These are phyloP conservation scores for Pseudogymnoascus sp. DNA, from an alignment of 2,329 filamentous ascomycete genomes.

Conservation along the genomic window DNA sequence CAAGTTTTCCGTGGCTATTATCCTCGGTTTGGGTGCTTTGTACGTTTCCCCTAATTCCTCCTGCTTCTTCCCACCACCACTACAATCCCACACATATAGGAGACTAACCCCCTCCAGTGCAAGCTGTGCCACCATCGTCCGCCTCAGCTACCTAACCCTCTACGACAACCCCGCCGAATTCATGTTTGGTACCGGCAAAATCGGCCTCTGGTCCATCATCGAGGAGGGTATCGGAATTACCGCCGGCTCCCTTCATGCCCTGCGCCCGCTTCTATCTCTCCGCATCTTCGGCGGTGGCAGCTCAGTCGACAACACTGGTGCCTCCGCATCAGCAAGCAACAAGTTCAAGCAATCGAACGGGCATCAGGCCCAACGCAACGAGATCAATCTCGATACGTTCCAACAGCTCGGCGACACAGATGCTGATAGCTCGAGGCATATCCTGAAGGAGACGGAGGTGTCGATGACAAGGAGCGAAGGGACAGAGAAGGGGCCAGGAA, in stretches of 20 bases:
- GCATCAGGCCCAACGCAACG: conserved; percentile 3
- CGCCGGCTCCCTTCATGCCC: conserved; percentile 39
- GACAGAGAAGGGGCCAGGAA: conserved; percentile 20
- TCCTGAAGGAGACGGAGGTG: conserved; percentile 32
- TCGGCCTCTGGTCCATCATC: conserved; percentile 40
- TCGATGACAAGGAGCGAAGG: conserved; percentile 20
- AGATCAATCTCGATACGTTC: conserved; percentile 21
- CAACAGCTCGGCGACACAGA: conserved; percentile 20
- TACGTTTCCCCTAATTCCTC: conserved; percentile 20
- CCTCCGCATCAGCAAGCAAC: conserved; percentile 9
- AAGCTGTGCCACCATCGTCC: conserved; percentile 34
- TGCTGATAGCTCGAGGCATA: conserved; percentile 33
- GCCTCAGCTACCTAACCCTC: conserved; percentile 37
- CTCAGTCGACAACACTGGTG: conserved; percentile 10
- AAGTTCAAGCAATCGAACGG: conserved; percentile 16
- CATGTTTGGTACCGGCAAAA: conserved; percentile 35
- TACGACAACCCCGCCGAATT: conserved; percentile 35
- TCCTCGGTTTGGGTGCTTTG: conserved; percentile 39
- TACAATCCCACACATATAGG: not conserved
- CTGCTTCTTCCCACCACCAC: not conserved
- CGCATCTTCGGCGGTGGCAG: conserved; percentile 20
- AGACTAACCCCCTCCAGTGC: conserved; percentile 23
- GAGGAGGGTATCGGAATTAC: conserved; percentile 44
- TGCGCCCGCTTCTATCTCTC: conserved; percentile 37
- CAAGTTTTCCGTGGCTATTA: conserved; percentile 38